Evolutionary conservation across 345 rosid genomes (phyloP).

Genomic region (Eucalyptus decipiens): DNA sequence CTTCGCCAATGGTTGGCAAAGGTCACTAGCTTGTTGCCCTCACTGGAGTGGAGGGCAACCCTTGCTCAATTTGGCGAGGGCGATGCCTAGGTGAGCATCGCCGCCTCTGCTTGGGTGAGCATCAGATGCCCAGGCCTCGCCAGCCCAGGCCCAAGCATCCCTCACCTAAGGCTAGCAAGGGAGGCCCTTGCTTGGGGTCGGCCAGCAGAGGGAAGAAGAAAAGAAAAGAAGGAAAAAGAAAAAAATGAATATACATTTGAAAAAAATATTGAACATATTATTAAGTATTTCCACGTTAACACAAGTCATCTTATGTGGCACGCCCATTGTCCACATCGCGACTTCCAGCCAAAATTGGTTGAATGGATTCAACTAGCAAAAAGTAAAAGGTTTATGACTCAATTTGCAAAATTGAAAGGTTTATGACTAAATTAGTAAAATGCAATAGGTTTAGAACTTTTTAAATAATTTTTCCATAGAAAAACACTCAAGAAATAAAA

Average conservation of each 20-base stretch:
- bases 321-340: fast-evolving
- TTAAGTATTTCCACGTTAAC: not conserved
- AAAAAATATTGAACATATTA: too few relatives aligned
- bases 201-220: not conserved
- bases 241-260: not conserved
- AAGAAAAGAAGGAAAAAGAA: not conserved
- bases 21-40: not conserved
- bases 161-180: not conserved
- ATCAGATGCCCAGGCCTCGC: not conserved
- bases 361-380: too few relatives aligned
- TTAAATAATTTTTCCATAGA: not conserved
- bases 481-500: not conserved
- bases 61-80: not conserved
- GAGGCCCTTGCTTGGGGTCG: too few relatives aligned
- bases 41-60: not conserved
- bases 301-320: not conserved
- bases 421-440: too few relatives aligned
- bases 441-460: not conserved
- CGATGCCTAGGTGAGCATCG: fast-evolving
- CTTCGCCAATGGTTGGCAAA: fast-evolving
- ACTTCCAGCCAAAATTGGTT: not conserved
- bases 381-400: not conserved
- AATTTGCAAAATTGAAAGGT: not conserved
- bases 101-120: not conserved
- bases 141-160: not conserved